phyloP scores from a whole-genome alignment of 768 basidiomycete genomes.

The Kwoniella bestiolae region DNA sequence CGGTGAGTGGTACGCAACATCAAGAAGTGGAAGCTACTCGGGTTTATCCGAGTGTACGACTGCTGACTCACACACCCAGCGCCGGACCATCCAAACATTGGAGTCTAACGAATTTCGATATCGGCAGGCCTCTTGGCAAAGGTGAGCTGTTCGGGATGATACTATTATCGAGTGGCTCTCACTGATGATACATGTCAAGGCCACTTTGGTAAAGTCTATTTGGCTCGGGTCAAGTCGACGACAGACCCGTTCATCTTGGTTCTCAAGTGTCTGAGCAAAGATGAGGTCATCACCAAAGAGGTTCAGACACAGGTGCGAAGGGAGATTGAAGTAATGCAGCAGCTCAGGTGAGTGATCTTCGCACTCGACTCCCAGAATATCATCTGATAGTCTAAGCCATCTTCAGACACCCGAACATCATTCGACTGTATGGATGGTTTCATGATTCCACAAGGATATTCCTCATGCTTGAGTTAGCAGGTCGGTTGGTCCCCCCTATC shows the following conservation, averaged over 20 bases:
- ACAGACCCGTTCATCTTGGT: constrained; percentile 86
- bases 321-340: constrained; percentile 83
- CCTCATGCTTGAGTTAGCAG: constrained; percentile 97
- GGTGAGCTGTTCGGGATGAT: constrained; percentile 25
- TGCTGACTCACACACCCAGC: constrained; percentile 12
- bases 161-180: too few species aligned
- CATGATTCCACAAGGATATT: constrained; percentile 97
- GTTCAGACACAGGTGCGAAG: constrained; percentile 95
- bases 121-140: constrained; percentile 49
- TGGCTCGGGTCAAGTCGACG: constrained; percentile 85
- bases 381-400: neutral
- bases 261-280: constrained; percentile 94
- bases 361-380: neutral
- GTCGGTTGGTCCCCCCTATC: constrained; percentile 60
- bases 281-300: constrained; percentile 82
- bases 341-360: constrained; percentile 30
- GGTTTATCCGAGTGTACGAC: constrained; percentile 10
- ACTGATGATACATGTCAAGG: constrained; percentile 69
- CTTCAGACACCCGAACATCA: constrained; percentile 81
- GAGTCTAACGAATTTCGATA: constrained; percentile 44
- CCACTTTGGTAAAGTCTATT: constrained; percentile 97
- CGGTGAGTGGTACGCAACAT: constrained; percentile 15
- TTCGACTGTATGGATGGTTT: constrained; percentile 95
- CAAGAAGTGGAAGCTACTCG: neutral
- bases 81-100: constrained; percentile 36